These are phyloP conservation scores for Scutellaria barbata DNA, from an alignment of 257 asterid genomes.

Conservation along the genomic window DNA sequence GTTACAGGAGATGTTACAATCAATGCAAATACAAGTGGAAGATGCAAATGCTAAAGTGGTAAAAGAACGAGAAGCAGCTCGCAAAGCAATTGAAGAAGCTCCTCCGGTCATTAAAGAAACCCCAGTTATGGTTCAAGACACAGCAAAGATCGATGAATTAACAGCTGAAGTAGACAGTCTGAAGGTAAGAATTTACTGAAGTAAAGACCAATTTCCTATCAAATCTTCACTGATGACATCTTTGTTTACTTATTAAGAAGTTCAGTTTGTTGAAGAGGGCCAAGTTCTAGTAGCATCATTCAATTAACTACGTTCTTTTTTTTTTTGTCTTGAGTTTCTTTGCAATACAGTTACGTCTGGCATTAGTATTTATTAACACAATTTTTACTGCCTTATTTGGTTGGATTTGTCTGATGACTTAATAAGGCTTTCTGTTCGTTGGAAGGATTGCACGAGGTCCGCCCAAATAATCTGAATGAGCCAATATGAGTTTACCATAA, in stretches of 20 bases:
- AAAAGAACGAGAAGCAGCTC: constrained; percentile 90
- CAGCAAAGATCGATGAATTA: constrained; percentile 79
- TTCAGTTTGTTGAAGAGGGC: constrained; percentile 18
- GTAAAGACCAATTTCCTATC: constrained; percentile 3
- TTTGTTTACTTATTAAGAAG: constrained; percentile 25
- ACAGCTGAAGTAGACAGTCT: constrained; percentile 77
- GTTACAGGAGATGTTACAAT: constrained; percentile 80
- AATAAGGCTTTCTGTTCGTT: background rate
- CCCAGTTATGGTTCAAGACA: constrained; percentile 92
- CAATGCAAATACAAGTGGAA: constrained; percentile 81
- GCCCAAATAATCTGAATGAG: background rate
- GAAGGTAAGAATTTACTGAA: constrained; percentile 56
- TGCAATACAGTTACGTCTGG: constrained; percentile 27
- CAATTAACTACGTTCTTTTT: background rate
- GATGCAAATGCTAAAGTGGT: constrained; percentile 86
- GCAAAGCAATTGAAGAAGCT: constrained; percentile 93
- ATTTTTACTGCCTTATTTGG: constrained; percentile 14
- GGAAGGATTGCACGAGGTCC: background rate
- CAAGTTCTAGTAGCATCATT: constrained; percentile 8
- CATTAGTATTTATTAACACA: background rate
- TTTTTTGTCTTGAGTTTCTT: constrained; percentile 23
- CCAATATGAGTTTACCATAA: background rate
- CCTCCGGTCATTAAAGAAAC: constrained; percentile 98
- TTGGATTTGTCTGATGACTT: constrained; percentile 17
- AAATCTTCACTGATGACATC: constrained; percentile 21